These are phyloP conservation scores for Limnanthes douglasii DNA, from an alignment of 345 rosid species.

Conservation along the genomic window DNA sequence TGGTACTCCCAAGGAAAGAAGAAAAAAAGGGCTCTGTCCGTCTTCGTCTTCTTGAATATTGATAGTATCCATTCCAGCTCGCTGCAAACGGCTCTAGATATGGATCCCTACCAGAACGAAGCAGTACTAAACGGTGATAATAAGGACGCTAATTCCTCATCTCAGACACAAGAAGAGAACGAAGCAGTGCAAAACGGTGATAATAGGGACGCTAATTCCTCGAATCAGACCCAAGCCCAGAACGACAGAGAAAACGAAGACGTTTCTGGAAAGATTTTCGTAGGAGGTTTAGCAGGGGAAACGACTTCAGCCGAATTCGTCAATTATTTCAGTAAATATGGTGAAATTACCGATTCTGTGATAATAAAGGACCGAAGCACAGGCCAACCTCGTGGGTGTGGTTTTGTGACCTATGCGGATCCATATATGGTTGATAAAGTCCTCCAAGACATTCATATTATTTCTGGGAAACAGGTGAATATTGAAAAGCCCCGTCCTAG, in stretches of 20 bases:
- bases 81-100: too few species aligned
- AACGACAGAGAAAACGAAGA: conserved; percentile 38
- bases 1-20: too few species aligned
- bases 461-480: conserved; percentile 71
- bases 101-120: conserved; percentile 26
- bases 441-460: conserved; percentile 45
- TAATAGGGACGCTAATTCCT: too few species aligned
- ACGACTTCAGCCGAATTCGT: conserved; percentile 41
- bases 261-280: conserved; percentile 45
- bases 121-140: conserved; percentile 12
- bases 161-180: conserved; percentile 9
- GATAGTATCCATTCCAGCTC: too few species aligned
- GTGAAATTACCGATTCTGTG: conserved; percentile 66
- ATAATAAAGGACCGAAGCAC: conserved; percentile 71
- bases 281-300: conserved; percentile 50
- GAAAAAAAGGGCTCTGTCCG: too few species aligned
- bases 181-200: too few species aligned
- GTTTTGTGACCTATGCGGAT: conserved; percentile 67
- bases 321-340: conserved; percentile 53
- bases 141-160: conserved; percentile 14
- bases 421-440: conserved; percentile 63
- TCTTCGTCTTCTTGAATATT: too few species aligned
- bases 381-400: conserved; percentile 70
- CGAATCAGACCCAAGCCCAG: too few species aligned
- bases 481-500: conserved; percentile 61